Percentiles rank a stretch among this genome's conserved stretches.
phyloP scores from a whole-genome alignment of 2,329 filamentous ascomycete species.

The Fusarium pilosicola region DNA sequence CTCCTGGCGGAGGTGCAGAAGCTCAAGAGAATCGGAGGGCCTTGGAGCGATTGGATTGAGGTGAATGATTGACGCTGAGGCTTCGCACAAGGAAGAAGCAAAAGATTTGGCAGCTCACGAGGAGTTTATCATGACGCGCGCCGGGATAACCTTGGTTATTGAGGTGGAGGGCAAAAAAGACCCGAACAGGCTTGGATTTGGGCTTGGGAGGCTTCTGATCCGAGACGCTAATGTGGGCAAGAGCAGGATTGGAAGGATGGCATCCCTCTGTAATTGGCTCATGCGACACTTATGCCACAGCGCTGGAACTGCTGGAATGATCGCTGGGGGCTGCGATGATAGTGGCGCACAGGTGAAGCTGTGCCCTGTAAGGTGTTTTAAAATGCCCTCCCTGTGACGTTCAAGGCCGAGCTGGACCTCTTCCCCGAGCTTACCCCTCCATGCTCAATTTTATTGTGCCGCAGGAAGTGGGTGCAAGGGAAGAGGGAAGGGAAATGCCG shows the following conservation, averaged over 20 bases:
- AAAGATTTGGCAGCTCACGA: slow-evolving; percentile 41
- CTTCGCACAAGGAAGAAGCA: slow-evolving; percentile 26
- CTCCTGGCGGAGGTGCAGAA: slow-evolving; percentile 42
- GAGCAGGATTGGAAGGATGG: slow-evolving; percentile 15
- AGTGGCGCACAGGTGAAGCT: slow-evolving; percentile 11
- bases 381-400: slow-evolving; percentile 17
- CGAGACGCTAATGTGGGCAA: slow-evolving; percentile 39
- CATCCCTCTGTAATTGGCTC: slow-evolving; percentile 36
- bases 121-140: slow-evolving; percentile 45
- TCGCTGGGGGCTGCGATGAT: not conserved
- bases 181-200: slow-evolving; percentile 21
- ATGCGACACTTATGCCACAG: slow-evolving; percentile 14
- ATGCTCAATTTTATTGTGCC: not conserved
- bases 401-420: not conserved
- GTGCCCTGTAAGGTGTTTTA: slow-evolving; percentile 17
- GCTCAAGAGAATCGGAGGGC: slow-evolving; percentile 27
- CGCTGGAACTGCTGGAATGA: slow-evolving; percentile 32
- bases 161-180: slow-evolving; percentile 29
- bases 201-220: slow-evolving; percentile 30
- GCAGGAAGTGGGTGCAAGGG: slow-evolving; percentile 2
- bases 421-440: slow-evolving; percentile 24
- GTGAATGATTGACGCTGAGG: slow-evolving; percentile 16
- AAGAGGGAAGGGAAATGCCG: slow-evolving; percentile 30
- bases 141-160: slow-evolving; percentile 43
- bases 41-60: slow-evolving; percentile 32